These are phyloP conservation scores for Tylopilus cervinicoccineus DNA, from an alignment of 768 basidiomycete genomes.

Conservation along the genomic window DNA sequence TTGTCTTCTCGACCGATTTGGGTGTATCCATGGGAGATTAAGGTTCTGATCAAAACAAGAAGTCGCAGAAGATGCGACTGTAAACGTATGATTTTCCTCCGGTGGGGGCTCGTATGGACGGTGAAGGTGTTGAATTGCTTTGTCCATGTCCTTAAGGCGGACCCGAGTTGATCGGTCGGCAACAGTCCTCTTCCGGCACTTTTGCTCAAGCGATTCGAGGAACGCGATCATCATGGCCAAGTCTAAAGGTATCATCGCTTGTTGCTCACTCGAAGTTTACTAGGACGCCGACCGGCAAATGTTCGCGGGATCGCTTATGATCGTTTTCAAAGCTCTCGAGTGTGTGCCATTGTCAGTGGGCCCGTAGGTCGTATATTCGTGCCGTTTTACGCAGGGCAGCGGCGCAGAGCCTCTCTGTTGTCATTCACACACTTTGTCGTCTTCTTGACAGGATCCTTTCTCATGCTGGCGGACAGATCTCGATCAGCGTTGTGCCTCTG, in stretches of 20 bases:
- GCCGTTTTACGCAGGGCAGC: not conserved
- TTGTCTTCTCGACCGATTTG: constrained; percentile 1
- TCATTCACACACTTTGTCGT: not conserved
- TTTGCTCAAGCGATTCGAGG: constrained; percentile 27
- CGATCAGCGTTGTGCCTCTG: constrained; percentile 9
- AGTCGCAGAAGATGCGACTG: not conserved
- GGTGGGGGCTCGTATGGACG: not conserved
- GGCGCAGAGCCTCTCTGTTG: not conserved
- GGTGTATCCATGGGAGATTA: not conserved
- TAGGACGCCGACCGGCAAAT: constrained; percentile 26
- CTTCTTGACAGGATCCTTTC: constrained; percentile 1
- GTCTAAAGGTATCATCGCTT: constrained; percentile 29
- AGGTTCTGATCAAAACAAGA: constrained; percentile 1
- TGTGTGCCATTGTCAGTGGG: not conserved
- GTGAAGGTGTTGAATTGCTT: not conserved
- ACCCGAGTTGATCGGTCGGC: constrained; percentile 18
- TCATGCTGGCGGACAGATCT: constrained; percentile 2
- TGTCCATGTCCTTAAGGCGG: not conserved
- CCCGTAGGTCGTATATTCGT: not conserved
- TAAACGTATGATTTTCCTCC: not conserved
- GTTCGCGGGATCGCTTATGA: constrained; percentile 31
- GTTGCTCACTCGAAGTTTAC: constrained; percentile 11
- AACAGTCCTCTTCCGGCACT: constrained; percentile 17
- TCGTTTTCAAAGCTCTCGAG: not conserved
- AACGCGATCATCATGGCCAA: constrained; percentile 24